phyloP scores from a whole-genome alignment of 495 filamentous ascomycete genomes.

The Talaromyces proteolyticus region DNA sequence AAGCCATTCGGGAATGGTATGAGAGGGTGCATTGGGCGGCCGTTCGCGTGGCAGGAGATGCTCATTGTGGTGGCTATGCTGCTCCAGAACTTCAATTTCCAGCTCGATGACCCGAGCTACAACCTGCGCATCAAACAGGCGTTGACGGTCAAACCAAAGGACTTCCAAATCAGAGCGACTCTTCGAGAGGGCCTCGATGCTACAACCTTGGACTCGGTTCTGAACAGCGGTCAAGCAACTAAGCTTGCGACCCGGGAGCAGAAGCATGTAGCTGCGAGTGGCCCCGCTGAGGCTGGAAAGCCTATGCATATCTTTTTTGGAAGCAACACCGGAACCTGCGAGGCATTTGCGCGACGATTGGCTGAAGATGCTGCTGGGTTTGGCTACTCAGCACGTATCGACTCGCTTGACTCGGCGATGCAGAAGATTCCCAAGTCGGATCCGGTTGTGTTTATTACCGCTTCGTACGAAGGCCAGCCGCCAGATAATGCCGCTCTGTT shows the following conservation, averaged over 20 bases:
- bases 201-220: constrained; percentile 46
- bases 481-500: constrained; percentile 70
- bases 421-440: constrained; percentile 54
- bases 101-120: constrained; percentile 50
- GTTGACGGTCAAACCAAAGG: constrained; percentile 71
- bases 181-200: constrained; percentile 54
- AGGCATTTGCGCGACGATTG: constrained; percentile 58
- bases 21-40: constrained; percentile 59
- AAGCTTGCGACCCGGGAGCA: neutral
- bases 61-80: constrained; percentile 49
- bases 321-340: constrained; percentile 74
- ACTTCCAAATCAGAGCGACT: constrained; percentile 62
- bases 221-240: constrained; percentile 23
- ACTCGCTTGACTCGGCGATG: constrained; percentile 55
- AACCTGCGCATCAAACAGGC: constrained; percentile 59
- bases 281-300: constrained; percentile 20
- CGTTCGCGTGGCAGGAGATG: constrained; percentile 63
- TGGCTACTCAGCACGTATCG: constrained; percentile 53
- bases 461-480: constrained; percentile 70
- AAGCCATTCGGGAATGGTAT: constrained; percentile 46
- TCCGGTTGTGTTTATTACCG: constrained; percentile 61
- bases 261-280: neutral
- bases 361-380: constrained; percentile 51
- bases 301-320: constrained; percentile 65
- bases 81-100: constrained; percentile 58